Percentiles rank a stretch among this genome's conserved stretches.
Conservation (phyloP, 2,329 filamentous ascomycete species). For the Paecilomyces fulvus region DNA sequence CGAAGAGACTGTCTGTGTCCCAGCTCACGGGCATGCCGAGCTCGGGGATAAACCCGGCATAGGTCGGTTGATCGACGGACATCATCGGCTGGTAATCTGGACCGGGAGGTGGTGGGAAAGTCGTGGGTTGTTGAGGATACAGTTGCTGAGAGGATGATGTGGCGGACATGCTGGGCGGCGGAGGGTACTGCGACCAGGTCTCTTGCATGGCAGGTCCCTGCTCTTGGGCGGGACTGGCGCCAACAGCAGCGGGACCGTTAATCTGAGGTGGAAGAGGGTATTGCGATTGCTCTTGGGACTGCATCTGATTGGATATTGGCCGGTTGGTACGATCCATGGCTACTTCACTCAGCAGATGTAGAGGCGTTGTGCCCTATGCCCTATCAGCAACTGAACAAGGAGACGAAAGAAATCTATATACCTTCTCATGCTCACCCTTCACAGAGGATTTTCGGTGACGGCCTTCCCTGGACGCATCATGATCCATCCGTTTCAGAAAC, state of each 20-base stretch:
- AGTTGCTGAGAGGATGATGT: slow-evolving; percentile 7
- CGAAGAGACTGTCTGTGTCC: slow-evolving; percentile 21
- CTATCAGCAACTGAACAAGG: not conserved
- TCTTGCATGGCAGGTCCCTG: not conserved
- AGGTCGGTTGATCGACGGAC: slow-evolving; percentile 9
- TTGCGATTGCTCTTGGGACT: not conserved
- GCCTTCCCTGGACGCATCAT: slow-evolving; percentile 18
- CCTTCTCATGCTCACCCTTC: slow-evolving; percentile 3
- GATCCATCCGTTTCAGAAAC: slow-evolving; percentile 48
- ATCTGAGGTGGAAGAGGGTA: not conserved
- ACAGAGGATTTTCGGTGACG: slow-evolving; percentile 3
- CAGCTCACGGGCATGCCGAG: slow-evolving; percentile 18
- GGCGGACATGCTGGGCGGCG: slow-evolving; percentile 5
- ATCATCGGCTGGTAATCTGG: slow-evolving; percentile 6
- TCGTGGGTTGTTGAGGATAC: slow-evolving; percentile 1
- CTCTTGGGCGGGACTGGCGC: not conserved
- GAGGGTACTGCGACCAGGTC: slow-evolving; percentile 7
- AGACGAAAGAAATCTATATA: not conserved
- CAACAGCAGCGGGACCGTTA: not conserved
- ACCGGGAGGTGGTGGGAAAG: not conserved
- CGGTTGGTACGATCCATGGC: slow-evolving; percentile 24
- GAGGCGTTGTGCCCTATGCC: slow-evolving; percentile 20
- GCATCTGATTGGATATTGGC: not conserved
- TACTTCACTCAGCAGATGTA: slow-evolving; percentile 33
- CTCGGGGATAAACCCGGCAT: slow-evolving; percentile 16